Evolutionary conservation across 441 rosid species (phyloP).

Genomic region (Jatropha multifida): DNA sequence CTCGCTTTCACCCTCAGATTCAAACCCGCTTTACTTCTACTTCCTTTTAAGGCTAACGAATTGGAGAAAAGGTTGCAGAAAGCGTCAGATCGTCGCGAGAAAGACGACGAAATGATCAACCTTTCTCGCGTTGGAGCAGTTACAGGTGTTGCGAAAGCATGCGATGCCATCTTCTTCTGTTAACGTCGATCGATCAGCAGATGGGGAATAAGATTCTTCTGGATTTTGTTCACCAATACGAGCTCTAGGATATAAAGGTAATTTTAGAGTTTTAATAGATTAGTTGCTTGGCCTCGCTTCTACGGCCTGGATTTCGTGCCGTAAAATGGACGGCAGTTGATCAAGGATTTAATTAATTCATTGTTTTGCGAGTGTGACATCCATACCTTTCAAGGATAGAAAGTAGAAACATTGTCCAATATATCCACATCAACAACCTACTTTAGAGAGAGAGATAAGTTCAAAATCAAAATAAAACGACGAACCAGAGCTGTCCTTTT

Average conservation of each 20-base stretch:
- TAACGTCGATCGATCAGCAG: neutral
- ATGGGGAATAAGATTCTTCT: too few species aligned
- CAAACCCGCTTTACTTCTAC: neutral
- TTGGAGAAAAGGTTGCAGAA: neutral
- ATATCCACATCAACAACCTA: constrained; percentile 3
- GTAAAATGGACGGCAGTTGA: neutral
- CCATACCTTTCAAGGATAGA: neutral
- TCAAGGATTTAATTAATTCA: neutral
- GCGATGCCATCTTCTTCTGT: constrained; percentile 26
- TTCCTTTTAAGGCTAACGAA: neutral
- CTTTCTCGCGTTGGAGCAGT: neutral
- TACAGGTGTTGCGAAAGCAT: neutral
- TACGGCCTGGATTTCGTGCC: neutral
- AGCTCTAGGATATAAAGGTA: neutral
- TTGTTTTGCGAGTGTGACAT: too few species aligned
- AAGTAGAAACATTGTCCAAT: neutral
- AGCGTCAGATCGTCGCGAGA: neutral
- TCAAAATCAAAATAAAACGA: neutral
- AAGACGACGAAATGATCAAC: constrained; percentile 11
- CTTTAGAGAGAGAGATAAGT: neutral
- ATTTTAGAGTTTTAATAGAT: neutral
- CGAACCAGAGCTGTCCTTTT: neutral
- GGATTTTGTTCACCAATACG: neutral
- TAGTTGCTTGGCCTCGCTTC: too few species aligned
- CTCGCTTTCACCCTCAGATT: constrained; percentile 26